These are phyloP conservation scores for Eurotiales sp. DNA, from an alignment of 2,329 filamentous ascomycete species.

Conservation along the genomic window DNA sequence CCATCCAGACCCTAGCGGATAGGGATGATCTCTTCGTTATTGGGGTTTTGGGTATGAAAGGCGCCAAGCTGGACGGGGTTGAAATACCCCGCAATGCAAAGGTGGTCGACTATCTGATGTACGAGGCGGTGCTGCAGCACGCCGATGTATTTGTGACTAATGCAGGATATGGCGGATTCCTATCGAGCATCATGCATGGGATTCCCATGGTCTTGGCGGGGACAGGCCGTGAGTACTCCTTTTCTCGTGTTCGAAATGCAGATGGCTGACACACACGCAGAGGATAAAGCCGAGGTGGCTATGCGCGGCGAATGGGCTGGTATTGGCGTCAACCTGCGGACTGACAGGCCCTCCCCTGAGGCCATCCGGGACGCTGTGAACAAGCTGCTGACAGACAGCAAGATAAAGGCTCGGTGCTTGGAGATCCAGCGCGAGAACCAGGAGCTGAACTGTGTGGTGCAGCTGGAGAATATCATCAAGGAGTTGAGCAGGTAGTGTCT, in stretches of 20 bases:
- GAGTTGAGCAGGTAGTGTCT: background rate
- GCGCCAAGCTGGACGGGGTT: background rate
- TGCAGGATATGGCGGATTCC: background rate
- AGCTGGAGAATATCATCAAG: background rate
- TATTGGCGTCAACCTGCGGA: background rate
- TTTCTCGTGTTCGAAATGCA: background rate
- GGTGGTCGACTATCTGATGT: background rate
- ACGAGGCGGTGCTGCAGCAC: background rate
- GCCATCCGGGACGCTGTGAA: background rate
- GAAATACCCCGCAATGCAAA: background rate
- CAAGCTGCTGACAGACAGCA: background rate
- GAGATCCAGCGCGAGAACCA: background rate
- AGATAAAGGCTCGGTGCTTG: background rate
- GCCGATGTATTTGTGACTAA: background rate
- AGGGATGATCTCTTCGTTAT: background rate
- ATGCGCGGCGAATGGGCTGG: background rate
- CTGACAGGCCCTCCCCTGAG: background rate
- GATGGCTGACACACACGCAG: background rate
- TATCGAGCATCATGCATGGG: background rate
- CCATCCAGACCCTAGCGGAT: background rate
- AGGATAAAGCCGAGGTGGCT: background rate
- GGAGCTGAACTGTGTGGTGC: background rate
- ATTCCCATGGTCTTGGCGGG: slow-evolving; percentile 1
- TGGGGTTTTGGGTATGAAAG: background rate
- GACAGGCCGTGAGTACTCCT: background rate